A percentile compares a stretch with the other conserved stretches of the same genome.
These are phyloP conservation scores for Aspergillus fumigatus DNA, from an alignment of 2,329 filamentous ascomycete genomes.

Conservation along the genomic window DNA sequence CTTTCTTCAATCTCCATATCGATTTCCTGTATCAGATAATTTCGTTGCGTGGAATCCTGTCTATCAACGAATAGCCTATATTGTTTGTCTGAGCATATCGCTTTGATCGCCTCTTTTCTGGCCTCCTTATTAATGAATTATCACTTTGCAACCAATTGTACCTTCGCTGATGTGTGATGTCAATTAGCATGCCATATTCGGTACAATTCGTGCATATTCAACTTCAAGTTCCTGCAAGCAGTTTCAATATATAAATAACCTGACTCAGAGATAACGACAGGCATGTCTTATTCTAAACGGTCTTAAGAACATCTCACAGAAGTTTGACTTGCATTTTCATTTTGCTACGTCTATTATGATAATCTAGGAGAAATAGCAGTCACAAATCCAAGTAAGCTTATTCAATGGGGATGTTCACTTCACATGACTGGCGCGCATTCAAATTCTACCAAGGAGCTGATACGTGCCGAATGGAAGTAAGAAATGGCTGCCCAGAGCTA, in stretches of 20 bases:
- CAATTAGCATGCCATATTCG: not conserved
- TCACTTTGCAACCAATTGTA: not conserved
- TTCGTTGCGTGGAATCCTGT: not conserved
- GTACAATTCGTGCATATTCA: not conserved
- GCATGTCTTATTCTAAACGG: not conserved
- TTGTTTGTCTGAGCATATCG: not conserved
- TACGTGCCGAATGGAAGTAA: not conserved
- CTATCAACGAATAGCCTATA: not conserved
- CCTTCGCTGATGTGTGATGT: not conserved
- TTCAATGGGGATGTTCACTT: not conserved
- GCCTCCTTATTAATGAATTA: not conserved
- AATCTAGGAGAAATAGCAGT: not conserved
- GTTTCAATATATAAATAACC: not conserved
- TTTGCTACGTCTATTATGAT: not conserved
- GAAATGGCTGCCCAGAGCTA: not conserved
- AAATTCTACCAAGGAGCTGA: not conserved
- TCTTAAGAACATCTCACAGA: not conserved
- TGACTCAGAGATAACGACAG: not conserved
- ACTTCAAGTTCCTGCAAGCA: not conserved
- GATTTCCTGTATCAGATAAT: constrained; percentile 1
- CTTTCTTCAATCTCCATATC: constrained; percentile 7
- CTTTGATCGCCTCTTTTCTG: not conserved
- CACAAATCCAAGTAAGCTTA: not conserved
- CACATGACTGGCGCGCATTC: not conserved
- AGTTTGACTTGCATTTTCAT: not conserved